phyloP scores from a whole-genome alignment of 208 protist species.

The Leishmania braziliensis region DNA sequence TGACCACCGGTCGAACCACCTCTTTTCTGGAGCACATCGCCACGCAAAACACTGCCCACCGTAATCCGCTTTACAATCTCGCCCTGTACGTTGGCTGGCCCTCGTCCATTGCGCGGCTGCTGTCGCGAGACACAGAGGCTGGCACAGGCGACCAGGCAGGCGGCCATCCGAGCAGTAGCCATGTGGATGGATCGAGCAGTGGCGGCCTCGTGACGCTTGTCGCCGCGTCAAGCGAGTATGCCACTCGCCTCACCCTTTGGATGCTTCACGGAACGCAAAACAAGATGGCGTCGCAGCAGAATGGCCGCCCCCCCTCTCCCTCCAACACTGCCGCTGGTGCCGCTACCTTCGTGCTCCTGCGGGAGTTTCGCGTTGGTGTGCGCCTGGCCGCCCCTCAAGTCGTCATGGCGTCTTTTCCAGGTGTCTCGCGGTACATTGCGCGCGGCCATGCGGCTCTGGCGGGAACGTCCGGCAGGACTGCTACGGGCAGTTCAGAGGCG shows the following conservation, averaged over 20 bases:
- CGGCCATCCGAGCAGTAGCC: not conserved
- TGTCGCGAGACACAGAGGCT: not conserved
- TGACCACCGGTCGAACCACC: conserved; percentile 17
- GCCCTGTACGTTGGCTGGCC: conserved; percentile 43
- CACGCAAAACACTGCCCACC: conserved; percentile 37
- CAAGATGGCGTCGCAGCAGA: not conserved
- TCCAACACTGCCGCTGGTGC: not conserved
- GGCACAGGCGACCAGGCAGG: not conserved
- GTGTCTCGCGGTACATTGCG: conserved; percentile 15
- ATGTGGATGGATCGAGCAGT: not conserved
- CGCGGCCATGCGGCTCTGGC: conserved; percentile 5
- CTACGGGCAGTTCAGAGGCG: not conserved
- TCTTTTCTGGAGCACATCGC: conserved; percentile 39
- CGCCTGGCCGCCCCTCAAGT: conserved; percentile 15
- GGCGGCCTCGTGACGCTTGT: conserved; percentile 24
- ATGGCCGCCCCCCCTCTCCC: not conserved
- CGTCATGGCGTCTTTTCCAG: conserved; percentile 22
- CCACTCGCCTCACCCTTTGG: conserved; percentile 44
- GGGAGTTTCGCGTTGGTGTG: conserved; percentile 42
- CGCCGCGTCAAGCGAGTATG: conserved; percentile 41
- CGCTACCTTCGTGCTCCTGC: conserved; percentile 27
- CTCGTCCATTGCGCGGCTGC: conserved; percentile 9
- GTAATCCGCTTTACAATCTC: conserved; percentile 45
- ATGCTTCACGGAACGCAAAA: conserved; percentile 10
- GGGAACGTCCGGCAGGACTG: not conserved